These are phyloP conservation scores for Ceraceosorus guamensis DNA, from an alignment of 1,284 basidiomycete species.

Conservation along the genomic window DNA sequence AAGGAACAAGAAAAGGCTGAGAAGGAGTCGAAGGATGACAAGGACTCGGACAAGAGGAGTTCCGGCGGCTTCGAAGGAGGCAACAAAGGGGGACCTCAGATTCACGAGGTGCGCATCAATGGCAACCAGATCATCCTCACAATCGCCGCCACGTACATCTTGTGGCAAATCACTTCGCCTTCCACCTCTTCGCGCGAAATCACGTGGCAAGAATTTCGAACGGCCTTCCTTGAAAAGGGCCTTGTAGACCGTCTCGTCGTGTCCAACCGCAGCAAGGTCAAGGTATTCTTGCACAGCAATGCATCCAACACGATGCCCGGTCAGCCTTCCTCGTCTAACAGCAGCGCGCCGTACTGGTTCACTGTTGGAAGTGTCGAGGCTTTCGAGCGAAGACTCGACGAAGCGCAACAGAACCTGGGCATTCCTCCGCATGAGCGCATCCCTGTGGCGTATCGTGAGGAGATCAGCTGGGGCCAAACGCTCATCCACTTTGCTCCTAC, in stretches of 20 bases:
- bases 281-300: conserved; percentile 73
- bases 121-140: conserved; percentile 40
- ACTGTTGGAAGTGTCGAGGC: conserved; percentile 96
- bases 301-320: conserved; percentile 61
- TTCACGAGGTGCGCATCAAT: conserved; percentile 38
- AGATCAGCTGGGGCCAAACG: conserved; percentile 75
- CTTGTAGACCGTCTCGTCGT: conserved; percentile 91
- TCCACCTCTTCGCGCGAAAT: conserved; percentile 67
- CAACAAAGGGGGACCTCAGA: conserved; percentile 8
- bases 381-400: conserved; percentile 87
- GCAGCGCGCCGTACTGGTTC: conserved; percentile 65
- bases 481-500: conserved; percentile 90
- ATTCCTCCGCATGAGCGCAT: conserved; percentile 88
- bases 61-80: conserved; percentile 12
- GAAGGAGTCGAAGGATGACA: conserved; percentile 17
- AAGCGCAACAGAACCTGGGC: conserved; percentile 83
- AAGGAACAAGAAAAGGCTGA: conserved; percentile 21
- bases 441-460: conserved; percentile 92
- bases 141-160: conserved; percentile 60
- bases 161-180: conserved; percentile 59
- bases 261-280: conserved; percentile 82
- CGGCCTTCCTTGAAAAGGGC: conserved; percentile 88
- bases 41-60: background rate
- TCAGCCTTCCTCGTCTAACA: background rate
- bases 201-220: conserved; percentile 97